Evolutionary conservation across 2,329 filamentous ascomycete species (phyloP).

Genomic region (Zymoseptoria tritici): DNA sequence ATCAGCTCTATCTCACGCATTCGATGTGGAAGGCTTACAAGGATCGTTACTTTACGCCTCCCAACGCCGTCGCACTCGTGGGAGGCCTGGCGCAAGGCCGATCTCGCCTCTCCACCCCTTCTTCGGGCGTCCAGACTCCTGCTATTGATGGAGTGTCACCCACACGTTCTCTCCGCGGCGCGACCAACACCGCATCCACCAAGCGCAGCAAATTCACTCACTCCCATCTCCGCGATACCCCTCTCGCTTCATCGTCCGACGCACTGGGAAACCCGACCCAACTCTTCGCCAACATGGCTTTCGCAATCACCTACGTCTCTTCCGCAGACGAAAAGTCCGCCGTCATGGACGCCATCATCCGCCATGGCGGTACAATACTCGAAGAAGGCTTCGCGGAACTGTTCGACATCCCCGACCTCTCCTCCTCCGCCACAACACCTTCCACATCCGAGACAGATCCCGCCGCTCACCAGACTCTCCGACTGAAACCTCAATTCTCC

Average conservation of each 20-base stretch:
- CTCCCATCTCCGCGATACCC: conserved; percentile 22
- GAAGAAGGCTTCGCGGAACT: conserved; percentile 72
- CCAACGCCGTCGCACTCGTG: conserved; percentile 2
- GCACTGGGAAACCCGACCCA: not conserved
- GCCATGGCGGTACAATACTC: conserved; percentile 66
- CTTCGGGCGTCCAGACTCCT: conserved; percentile 22
- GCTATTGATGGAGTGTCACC: conserved; percentile 39
- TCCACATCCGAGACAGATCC: conserved; percentile 5
- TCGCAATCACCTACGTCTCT: conserved; percentile 69
- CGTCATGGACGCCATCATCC: conserved; percentile 56
- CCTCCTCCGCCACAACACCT: conserved; percentile 17
- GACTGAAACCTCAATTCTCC: conserved; percentile 45
- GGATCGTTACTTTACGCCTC: conserved; percentile 31
- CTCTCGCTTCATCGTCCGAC: conserved; percentile 13
- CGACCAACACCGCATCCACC: conserved; percentile 6
- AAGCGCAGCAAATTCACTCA: conserved; percentile 7
- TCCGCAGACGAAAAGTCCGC: conserved; percentile 51
- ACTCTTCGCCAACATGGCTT: conserved; percentile 75
- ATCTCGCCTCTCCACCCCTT: conserved; percentile 20
- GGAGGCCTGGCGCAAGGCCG: conserved; percentile 2
- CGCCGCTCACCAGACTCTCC: conserved; percentile 16
- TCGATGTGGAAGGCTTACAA: conserved; percentile 38
- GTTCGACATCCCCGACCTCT: conserved; percentile 50
- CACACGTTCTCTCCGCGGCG: conserved; percentile 41
- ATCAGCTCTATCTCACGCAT: conserved; percentile 37